A percentile compares a stretch with the other conserved stretches of the same genome.
Evolutionary conservation across 2,329 filamentous ascomycete genomes (phyloP).

Genomic region (Cladobotryum protrusum): DNA sequence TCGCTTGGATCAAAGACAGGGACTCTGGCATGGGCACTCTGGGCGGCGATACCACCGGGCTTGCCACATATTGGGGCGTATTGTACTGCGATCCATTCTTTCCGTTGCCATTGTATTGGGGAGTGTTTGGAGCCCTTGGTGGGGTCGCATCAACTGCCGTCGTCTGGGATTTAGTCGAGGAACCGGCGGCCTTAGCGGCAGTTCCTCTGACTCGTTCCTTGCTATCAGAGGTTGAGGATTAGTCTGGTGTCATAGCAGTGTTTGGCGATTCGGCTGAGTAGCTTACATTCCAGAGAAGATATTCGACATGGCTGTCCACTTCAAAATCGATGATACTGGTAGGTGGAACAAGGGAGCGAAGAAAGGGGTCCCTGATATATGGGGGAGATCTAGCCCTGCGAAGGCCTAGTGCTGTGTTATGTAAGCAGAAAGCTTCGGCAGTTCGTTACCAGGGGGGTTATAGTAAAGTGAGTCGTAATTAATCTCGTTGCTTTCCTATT

Average conservation of each 20-base stretch:
- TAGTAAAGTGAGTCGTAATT: too few relatives aligned
- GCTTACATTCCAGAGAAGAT: slow-evolving; percentile 54
- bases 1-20: slow-evolving; percentile 57
- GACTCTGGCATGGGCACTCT: slow-evolving; percentile 58
- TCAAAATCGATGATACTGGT: not conserved
- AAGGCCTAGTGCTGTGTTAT: too few relatives aligned
- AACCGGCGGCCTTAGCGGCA: slow-evolving; percentile 11
- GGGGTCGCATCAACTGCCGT: slow-evolving; percentile 1
- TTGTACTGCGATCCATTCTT: slow-evolving; percentile 39
- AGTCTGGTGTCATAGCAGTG: too few relatives aligned
- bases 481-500: too few relatives aligned
- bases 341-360: not conserved
- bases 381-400: too few relatives aligned
- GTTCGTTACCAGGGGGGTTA: too few relatives aligned
- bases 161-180: slow-evolving; percentile 5
- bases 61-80: slow-evolving; percentile 41
- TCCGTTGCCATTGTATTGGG: slow-evolving; percentile 48
- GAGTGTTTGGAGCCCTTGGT: slow-evolving; percentile 25
- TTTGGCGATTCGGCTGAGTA: not conserved
- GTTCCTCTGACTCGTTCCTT: slow-evolving; percentile 11
- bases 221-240: slow-evolving; percentile 1
- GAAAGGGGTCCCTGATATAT: too few relatives aligned
- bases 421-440: too few relatives aligned
- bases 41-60: slow-evolving; percentile 48
- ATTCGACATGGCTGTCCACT: slow-evolving; percentile 46